Evolutionary conservation across 2,329 filamentous ascomycete species (phyloP), one percentile per base, ranked within the genome.

Genomic region (Leptographium radiaticola): DNA sequence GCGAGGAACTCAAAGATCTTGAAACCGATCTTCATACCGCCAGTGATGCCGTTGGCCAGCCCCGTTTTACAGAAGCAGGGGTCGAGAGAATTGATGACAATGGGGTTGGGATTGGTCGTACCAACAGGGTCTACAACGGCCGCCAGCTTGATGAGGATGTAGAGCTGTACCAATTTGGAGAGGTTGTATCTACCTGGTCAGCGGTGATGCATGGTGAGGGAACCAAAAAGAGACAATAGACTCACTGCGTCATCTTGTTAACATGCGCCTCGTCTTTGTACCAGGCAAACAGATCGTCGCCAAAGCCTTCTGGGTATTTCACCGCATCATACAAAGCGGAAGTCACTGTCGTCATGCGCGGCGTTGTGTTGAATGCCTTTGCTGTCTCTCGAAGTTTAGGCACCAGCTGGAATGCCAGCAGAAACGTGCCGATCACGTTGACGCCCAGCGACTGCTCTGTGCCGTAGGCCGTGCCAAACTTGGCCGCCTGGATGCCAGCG

Each of bases 401-500:
- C 13, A 59, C 49, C 31, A 58, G 40, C 44, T 49, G 56, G 18
- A 56, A 20, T 18, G 49, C 53, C 16, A 58, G 53, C 44, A 59
- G 43, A 42, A 59, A 56, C n/a, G 57, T 59, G n/a, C 57, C 57
- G 15, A 59, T 53, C 42, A 56, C 50, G 40, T 59, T 59, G 12
- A 57, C 52, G 12, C 51, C 54, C 1, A 50, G 30, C 20, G 49
- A 56, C 4, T 39, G 42, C 57, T 59, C 57, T 15, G 54, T 59
- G 47, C 46, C 56, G 33, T 57, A 53, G 53, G 55, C 58, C 9
- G 54, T 38, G 15, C 47, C 51, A 68, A 60, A 72, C 64, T 8
- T 72, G 55, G 53, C 13, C n/a, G 33, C 33, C 16, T 18, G 31
- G 16, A 49, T 39, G 31, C 47, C 47, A 4, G 47, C 33, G 30